Evolutionary conservation across 2,329 filamentous ascomycete species (phyloP).

Genomic region (Colletotrichum australisinense): DNA sequence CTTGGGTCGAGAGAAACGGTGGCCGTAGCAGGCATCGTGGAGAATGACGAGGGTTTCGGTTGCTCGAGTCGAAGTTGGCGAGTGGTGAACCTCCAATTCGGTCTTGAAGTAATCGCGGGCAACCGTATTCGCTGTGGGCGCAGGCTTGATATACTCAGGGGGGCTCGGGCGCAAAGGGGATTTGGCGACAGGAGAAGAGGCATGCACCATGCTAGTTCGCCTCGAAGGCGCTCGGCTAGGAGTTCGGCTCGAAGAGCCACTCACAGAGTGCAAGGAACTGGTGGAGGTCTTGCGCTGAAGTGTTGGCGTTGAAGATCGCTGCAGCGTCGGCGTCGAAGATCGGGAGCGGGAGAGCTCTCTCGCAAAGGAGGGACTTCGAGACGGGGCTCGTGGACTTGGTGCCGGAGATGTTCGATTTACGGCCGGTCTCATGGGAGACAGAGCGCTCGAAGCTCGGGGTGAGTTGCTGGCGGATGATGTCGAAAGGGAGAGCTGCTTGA

Average conservation of each 20-base stretch:
- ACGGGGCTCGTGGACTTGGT: slow-evolving; percentile 50
- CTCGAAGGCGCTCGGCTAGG: slow-evolving; percentile 55
- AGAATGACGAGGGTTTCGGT: slow-evolving; percentile 83
- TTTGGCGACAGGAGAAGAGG: slow-evolving; percentile 55
- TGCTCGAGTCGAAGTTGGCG: slow-evolving; percentile 50
- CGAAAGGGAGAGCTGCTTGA: slow-evolving; percentile 58
- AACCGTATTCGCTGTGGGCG: slow-evolving; percentile 64
- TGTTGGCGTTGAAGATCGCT: slow-evolving; percentile 57
- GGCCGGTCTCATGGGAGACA: slow-evolving; percentile 50
- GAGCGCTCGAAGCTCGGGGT: slow-evolving; percentile 42
- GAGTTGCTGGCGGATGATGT: slow-evolving; percentile 43
- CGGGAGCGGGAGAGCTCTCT: slow-evolving; percentile 54
- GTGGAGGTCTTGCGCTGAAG: slow-evolving; percentile 67
- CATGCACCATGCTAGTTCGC: slow-evolving; percentile 59
- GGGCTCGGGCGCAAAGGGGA: slow-evolving; percentile 49
- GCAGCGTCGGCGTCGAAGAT: slow-evolving; percentile 58
- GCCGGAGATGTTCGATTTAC: slow-evolving; percentile 51
- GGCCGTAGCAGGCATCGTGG: slow-evolving; percentile 94
- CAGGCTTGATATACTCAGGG: slow-evolving; percentile 50
- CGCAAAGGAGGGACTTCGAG: slow-evolving; percentile 55
- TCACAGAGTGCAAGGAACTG: slow-evolving; percentile 66
- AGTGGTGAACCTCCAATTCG: slow-evolving; percentile 75
- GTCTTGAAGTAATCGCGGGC: slow-evolving; percentile 76
- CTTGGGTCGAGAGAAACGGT: slow-evolving; percentile 87
- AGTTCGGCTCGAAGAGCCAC: slow-evolving; percentile 43